Evolutionary conservation across 108 stramenopile species (phyloP).

Genomic region (Nitzschia sp.): DNA sequence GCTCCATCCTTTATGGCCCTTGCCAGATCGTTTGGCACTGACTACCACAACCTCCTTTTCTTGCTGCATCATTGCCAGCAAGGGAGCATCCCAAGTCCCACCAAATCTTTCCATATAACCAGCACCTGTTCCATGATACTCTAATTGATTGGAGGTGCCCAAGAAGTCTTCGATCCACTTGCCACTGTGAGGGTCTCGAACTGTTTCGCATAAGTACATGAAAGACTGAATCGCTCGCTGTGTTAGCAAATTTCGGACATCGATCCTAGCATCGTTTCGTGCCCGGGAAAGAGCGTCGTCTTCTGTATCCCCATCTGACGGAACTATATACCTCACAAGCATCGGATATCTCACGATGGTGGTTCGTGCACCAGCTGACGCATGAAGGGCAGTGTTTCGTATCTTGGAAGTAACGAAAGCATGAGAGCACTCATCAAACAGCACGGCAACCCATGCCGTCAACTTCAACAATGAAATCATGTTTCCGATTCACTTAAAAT

Average conservation of each 20-base stretch:
- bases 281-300: constrained; percentile 5
- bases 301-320: too few relatives aligned
- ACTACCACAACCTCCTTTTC: constrained; percentile 49
- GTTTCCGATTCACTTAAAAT: too few relatives aligned
- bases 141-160: constrained; percentile 18
- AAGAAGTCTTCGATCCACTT: constrained; percentile 53
- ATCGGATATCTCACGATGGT: too few relatives aligned
- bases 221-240: constrained; percentile 75
- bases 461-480: too few relatives aligned
- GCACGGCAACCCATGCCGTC: too few relatives aligned
- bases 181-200: constrained; percentile 69
- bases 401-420: not conserved
- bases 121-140: constrained; percentile 74
- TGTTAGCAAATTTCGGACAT: constrained; percentile 58
- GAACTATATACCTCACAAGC: too few relatives aligned
- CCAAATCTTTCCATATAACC: constrained; percentile 46
- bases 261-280: constrained; percentile 21
- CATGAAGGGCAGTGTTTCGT: not conserved
- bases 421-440: too few relatives aligned
- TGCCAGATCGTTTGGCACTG: constrained; percentile 34
- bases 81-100: constrained; percentile 48
- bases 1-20: constrained; percentile 51
- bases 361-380: not conserved
- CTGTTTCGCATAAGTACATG: constrained; percentile 57
- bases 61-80: constrained; percentile 53